These are phyloP conservation scores for Stagonosporopsis cucurbitacearum DNA, from an alignment of 2,329 filamentous ascomycete species.

Conservation along the genomic window DNA sequence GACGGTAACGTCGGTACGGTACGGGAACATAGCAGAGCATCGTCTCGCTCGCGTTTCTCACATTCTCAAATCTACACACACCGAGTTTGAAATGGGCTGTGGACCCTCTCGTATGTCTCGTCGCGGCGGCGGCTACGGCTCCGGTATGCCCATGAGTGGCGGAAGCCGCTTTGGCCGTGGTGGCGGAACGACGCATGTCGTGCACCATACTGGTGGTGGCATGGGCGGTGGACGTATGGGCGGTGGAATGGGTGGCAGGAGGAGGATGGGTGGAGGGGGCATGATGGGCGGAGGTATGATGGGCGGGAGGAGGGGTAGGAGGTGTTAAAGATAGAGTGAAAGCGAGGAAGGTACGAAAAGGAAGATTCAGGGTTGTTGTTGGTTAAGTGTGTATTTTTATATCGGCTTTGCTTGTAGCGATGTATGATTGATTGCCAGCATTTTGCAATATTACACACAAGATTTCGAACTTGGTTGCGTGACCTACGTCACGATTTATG, in stretches of 20 bases:
- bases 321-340: background rate
- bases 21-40: background rate
- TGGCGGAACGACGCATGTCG: slow-evolving; percentile 9
- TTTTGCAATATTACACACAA: background rate
- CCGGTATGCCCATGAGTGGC: slow-evolving; percentile 9
- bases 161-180: slow-evolving; percentile 9
- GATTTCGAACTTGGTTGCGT: no score
- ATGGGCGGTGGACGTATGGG: slow-evolving; percentile 7
- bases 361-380: background rate
- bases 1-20: slow-evolving; percentile 3
- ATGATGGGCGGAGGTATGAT: slow-evolving; percentile 5
- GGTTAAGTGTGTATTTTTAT: background rate
- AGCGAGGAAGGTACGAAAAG: background rate
- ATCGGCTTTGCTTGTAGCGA: background rate
- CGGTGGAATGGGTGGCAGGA: background rate
- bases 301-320: background rate
- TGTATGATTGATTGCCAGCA: background rate
- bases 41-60: background rate
- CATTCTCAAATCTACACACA: background rate
- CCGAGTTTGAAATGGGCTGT: slow-evolving; percentile 6
- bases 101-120: slow-evolving; percentile 15
- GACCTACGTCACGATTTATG: no score
- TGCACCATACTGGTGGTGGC: slow-evolving; percentile 9
- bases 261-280: slow-evolving; percentile 3
- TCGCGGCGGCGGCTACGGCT: background rate